Base-by-base conservation (phyloP, 371 early-diverging fungal species). In the Circinella umbellata region DNA sequence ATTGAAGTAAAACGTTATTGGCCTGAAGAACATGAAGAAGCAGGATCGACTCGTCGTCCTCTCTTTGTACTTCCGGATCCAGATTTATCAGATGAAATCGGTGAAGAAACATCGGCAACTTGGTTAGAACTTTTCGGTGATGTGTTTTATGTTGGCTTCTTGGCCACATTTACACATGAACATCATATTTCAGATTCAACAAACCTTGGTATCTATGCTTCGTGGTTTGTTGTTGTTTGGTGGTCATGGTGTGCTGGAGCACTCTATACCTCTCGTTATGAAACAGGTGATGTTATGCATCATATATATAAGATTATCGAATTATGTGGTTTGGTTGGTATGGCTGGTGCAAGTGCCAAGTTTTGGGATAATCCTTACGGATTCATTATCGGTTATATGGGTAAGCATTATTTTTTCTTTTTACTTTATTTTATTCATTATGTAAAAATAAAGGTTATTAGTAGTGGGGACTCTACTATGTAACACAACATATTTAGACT, bases 211-310 rank as follows among this genome's bases (percentile, higher is more conserved):
- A 73, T 74, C 8, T 87, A 87, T 64, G 83, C 78, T 38, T 82
- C 82, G 17, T 87, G 87, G 87, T 87, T 87, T 68, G 82, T 84
- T 1, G 83, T 87, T 1, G 78, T 87, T 73, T 87, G 88, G 88
- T 87, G 88, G 88, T 84, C 85, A 61, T 87, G 88, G 86, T 82
- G 86, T 48, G 81, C 88, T 1, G 81, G 85, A 63, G 86, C 88
- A 11, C 73, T 87, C 75, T 85, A 84, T 64, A 80, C 84, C 4
- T 77, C 84, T 14, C 75, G 84, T 39, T 84, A 84, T 64, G 84
- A 84, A 18, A 71, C 68, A 38, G 72, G 68, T 46, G 84, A 84
- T 72, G 84, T 84, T n/a, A 72, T 74, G 36, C 84, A 84, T 61
- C 84, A 84, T 54, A 64, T 84, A 20, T 84, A 84, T 47, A 84